phyloP scores from a whole-genome alignment of 2,329 filamentous ascomycete genomes.

The Calonectria henricotiae region DNA sequence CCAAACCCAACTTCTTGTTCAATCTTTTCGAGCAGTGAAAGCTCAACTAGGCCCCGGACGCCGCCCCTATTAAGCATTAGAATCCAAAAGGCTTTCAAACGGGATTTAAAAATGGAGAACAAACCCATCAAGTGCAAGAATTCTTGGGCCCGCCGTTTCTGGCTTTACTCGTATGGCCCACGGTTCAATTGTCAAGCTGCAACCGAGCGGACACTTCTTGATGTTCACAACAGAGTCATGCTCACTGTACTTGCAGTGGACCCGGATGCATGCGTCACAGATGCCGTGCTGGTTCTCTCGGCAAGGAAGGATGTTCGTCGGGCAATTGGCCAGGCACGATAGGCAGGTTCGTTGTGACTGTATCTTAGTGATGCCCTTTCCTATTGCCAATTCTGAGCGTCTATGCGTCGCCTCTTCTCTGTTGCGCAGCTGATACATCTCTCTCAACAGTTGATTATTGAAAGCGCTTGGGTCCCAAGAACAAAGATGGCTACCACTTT shows the following conservation, averaged over 20 bases:
- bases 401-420: neutral
- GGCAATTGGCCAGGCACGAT: conserved; percentile 27
- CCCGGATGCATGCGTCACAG: conserved; percentile 31
- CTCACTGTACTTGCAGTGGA: neutral
- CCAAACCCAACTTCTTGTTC: conserved; percentile 20
- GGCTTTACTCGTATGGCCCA: conserved; percentile 41
- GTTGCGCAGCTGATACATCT: neutral
- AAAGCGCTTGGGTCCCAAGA: neutral
- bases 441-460: neutral
- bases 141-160: conserved; percentile 20
- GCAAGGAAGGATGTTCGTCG: conserved; percentile 41
- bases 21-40: conserved; percentile 31
- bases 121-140: conserved; percentile 37
- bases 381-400: neutral
- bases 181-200: conserved; percentile 19
- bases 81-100: neutral
- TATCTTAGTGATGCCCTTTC: neutral
- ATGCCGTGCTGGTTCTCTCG: conserved; percentile 25
- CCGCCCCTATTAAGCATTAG: conserved; percentile 25
- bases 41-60: conserved; percentile 35
- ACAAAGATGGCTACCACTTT: neutral
- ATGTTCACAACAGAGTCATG: conserved; percentile 23
- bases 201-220: conserved; percentile 31
- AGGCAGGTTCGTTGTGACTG: conserved; percentile 37
- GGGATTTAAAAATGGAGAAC: neutral